Percentiles rank a stretch among this genome's conserved stretches.
Conservation (phyloP, 345 rosid genomes). For the Eucalyptus paniculata region DNA sequence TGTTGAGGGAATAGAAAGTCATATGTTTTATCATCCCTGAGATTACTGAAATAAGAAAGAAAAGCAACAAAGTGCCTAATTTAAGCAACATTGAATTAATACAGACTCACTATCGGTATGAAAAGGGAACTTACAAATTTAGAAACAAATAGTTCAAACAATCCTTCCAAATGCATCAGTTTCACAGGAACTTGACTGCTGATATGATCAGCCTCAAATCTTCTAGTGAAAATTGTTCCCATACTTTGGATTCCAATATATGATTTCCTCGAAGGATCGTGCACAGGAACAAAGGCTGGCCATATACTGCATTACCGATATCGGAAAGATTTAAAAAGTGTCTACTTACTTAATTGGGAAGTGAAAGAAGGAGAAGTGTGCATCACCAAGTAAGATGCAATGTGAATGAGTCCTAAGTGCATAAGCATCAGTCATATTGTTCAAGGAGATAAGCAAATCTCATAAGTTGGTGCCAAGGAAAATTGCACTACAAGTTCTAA, state of each 20-base stretch:
- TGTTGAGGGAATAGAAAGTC: background rate
- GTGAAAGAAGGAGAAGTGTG: background rate
- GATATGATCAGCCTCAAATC: slow-evolving; percentile 88
- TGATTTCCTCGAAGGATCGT: slow-evolving; percentile 84
- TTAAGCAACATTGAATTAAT: background rate
- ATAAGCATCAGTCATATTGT: background rate
- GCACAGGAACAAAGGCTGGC: slow-evolving; percentile 98
- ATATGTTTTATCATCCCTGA: background rate
- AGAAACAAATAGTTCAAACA: slow-evolving; percentile 84
- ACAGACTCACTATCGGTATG: background rate
- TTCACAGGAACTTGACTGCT: slow-evolving; percentile 93
- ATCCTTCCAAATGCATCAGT: slow-evolving; percentile 94
- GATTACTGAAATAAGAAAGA: background rate
- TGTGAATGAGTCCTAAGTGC: background rate
- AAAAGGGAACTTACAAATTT: slow-evolving; percentile 67
- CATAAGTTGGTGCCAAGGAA: background rate
- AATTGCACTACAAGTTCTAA: background rate
- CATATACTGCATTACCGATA: slow-evolving; percentile 50
- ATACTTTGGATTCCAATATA: slow-evolving; percentile 86
- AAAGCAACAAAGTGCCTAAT: background rate
- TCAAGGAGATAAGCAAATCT: background rate
- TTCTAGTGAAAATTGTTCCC: slow-evolving; percentile 87
- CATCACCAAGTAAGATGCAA: background rate
- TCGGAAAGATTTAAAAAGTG: background rate
- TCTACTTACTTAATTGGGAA: background rate